Conservation (phyloP, 1,284 basidiomycete genomes). For the Mrakiaceae sp. region DNA sequence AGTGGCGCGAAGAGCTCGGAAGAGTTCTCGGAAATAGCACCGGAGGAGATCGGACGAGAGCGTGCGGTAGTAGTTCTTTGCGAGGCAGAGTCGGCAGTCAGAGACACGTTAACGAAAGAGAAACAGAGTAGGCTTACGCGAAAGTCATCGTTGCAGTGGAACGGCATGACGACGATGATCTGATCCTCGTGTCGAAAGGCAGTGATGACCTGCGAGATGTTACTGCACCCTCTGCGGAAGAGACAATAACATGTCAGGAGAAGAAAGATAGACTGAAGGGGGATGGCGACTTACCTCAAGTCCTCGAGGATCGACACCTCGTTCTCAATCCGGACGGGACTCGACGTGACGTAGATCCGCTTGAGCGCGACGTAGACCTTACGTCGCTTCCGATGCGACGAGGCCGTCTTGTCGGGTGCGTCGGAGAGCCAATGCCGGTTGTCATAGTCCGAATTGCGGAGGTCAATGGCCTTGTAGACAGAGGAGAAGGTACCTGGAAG, state of each 20-base stretch:
- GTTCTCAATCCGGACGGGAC: conserved; percentile 82
- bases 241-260: not conserved
- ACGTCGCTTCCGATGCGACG: conserved; percentile 1
- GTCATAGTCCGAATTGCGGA: conserved; percentile 61
- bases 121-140: conserved; percentile 46
- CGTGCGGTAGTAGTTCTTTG: conserved; percentile 33
- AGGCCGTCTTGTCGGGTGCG: conserved; percentile 23
- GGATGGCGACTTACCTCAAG: conserved; percentile 30
- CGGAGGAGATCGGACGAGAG: conserved; percentile 45
- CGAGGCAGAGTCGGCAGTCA: too few relatives aligned
- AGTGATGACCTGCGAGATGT: conserved; percentile 84
- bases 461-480: conserved; percentile 91
- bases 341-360: conserved; percentile 93
- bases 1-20: conserved; percentile 78
- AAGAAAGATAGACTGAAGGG: not conserved
- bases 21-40: conserved; percentile 80
- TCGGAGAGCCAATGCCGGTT: conserved; percentile 65
- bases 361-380: conserved; percentile 80
- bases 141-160: conserved; percentile 85
- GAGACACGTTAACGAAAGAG: not conserved
- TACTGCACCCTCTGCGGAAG: conserved; percentile 54
- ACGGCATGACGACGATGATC: conserved; percentile 90
- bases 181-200: conserved; percentile 89
- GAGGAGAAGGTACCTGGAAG: conserved; percentile 82
- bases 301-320: conserved; percentile 90